These are phyloP conservation scores for Sphaerulina populicola DNA, from an alignment of 2,329 filamentous ascomycete genomes.

Conservation along the genomic window DNA sequence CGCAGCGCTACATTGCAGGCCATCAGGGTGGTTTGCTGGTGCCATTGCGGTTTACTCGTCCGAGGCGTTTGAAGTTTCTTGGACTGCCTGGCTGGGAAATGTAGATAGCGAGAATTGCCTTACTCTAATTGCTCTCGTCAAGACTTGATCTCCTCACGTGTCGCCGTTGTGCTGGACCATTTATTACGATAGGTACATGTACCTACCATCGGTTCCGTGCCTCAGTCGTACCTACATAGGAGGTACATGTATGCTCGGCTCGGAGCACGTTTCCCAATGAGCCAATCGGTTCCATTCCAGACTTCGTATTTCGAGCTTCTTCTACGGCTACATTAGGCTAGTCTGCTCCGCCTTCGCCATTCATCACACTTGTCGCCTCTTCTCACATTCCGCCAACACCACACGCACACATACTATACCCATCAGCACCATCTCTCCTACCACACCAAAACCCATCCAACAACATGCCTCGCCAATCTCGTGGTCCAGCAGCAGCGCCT, in stretches of 20 bases:
- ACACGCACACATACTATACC: background rate
- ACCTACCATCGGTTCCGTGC: no score
- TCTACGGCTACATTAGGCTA: background rate
- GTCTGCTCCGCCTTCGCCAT: slow-evolving; percentile 14
- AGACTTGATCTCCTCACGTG: background rate
- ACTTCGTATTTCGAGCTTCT: slow-evolving; percentile 6
- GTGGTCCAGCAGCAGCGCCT: slow-evolving; percentile 39
- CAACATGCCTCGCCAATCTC: slow-evolving; percentile 44
- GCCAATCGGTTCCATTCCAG: background rate
- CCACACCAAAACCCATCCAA: background rate
- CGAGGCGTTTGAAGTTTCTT: background rate
- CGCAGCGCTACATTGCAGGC: no score
- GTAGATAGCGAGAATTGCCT: slow-evolving; percentile 2
- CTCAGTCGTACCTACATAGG: no score
- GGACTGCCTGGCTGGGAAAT: background rate
- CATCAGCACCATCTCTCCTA: background rate
- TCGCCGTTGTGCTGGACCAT: background rate
- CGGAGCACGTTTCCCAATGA: no score
- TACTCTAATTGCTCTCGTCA: background rate
- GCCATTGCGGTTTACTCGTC: background rate
- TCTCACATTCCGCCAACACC: background rate
- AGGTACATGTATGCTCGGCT: no score
- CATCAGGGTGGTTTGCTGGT: background rate
- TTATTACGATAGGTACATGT: no score
- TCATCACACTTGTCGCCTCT: background rate